phyloP scores from a whole-genome alignment of 2,329 filamentous ascomycete species.

The Paecilomyces variotii region DNA sequence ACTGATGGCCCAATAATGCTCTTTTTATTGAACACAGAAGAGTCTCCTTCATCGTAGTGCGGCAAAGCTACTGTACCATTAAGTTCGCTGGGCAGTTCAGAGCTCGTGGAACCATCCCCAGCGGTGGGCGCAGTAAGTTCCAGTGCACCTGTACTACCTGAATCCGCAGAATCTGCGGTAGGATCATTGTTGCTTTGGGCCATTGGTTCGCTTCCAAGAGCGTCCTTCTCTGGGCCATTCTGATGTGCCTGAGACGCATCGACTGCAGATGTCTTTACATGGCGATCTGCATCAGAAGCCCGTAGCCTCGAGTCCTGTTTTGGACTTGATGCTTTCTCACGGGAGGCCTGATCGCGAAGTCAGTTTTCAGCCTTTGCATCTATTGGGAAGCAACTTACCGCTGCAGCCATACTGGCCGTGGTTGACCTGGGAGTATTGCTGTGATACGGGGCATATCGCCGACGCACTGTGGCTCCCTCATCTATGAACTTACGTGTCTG shows the following conservation, averaged over 20 bases:
- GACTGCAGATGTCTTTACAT: not conserved
- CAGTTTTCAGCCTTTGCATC: not conserved
- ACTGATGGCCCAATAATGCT: not conserved
- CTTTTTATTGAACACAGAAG: not conserved
- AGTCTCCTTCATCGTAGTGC: not conserved
- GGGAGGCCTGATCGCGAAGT: not conserved
- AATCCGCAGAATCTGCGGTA: not conserved
- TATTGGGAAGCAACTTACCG: not conserved
- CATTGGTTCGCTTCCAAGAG: not conserved
- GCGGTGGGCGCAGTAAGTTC: not conserved
- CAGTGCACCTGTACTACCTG: not conserved
- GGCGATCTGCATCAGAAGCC: not conserved
- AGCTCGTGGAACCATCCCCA: not conserved
- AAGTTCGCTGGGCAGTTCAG: not conserved
- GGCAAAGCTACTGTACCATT: not conserved
- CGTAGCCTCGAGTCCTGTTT: not conserved
- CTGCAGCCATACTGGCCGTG: not conserved
- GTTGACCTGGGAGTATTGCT: conserved; percentile 6
- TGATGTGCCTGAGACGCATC: not conserved
- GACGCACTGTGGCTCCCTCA: conserved; percentile 33
- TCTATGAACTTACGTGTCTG: conserved; percentile 38
- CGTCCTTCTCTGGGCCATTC: not conserved
- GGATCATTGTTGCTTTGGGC: not conserved
- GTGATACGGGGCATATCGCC: conserved; percentile 31
- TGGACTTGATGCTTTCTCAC: not conserved